phyloP scores from a whole-genome alignment of 257 asterid species.

The Forsythia suspensa region DNA sequence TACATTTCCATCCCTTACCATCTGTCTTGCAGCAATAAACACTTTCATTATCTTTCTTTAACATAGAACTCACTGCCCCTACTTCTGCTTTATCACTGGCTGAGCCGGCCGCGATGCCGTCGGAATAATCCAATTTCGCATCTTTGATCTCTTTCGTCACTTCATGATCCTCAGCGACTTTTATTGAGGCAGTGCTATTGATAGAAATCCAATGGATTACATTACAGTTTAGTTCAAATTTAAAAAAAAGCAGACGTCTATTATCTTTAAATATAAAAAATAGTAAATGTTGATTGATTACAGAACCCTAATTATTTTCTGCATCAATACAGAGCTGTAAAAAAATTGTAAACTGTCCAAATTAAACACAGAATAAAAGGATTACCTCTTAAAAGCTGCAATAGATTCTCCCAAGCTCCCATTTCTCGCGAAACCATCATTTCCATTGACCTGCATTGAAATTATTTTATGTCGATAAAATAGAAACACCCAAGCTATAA shows the following conservation, averaged over 20 bases:
- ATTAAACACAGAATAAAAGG: conserved; percentile 14
- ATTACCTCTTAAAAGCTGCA: conserved; percentile 46
- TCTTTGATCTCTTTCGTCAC: neutral
- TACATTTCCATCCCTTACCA: conserved; percentile 67
- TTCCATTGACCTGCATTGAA: conserved; percentile 42
- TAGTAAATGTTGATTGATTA: conserved; percentile 1
- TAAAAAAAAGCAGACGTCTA: neutral
- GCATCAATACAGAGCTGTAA: conserved; percentile 3
- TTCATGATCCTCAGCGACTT: neutral
- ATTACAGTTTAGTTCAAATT: neutral
- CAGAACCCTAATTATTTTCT: conserved; percentile 46
- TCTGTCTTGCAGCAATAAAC: conserved; percentile 49
- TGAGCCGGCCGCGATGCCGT: neutral
- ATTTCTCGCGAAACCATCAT: conserved; percentile 22
- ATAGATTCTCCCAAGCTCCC: conserved; percentile 33
- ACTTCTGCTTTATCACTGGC: neutral
- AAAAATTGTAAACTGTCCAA: conserved; percentile 1
- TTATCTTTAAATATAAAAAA: conserved; percentile 10
- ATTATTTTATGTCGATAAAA: conserved; percentile 27
- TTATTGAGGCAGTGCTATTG: neutral
- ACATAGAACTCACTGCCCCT: neutral
- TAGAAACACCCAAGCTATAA: conserved; percentile 23
- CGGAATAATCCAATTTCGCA: neutral
- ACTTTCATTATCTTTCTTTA: neutral
- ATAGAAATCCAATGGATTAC: neutral